These are phyloP conservation scores for Mycena venus DNA, from an alignment of 768 basidiomycete species.

Conservation along the genomic window DNA sequence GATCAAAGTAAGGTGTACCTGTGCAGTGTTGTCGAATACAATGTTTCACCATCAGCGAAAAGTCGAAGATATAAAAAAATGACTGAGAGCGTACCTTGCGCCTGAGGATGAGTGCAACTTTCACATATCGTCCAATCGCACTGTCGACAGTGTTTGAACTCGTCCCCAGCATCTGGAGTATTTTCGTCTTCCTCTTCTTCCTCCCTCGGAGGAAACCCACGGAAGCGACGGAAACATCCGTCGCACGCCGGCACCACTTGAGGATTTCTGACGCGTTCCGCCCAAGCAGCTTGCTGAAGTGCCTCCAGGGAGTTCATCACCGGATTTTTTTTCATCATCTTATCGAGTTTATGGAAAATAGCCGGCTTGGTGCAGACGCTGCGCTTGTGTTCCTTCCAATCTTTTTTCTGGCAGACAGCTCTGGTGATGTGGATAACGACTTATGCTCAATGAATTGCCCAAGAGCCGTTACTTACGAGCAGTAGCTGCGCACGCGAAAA, in stretches of 20 bases:
- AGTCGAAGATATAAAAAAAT: not conserved
- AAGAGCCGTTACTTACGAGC: constrained; percentile 16
- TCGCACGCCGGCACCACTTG: constrained; percentile 21
- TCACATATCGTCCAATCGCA: constrained; percentile 29
- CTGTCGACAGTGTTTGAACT: constrained; percentile 14
- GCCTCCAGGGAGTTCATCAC: not conserved
- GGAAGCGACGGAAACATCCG: constrained; percentile 33
- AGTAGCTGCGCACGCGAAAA: constrained; percentile 6
- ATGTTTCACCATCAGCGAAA: not conserved
- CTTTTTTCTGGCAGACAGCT: constrained; percentile 30
- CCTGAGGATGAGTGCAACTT: constrained; percentile 14
- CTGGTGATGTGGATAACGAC: not conserved
- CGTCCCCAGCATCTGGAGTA: constrained; percentile 22
- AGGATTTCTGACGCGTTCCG: constrained; percentile 24
- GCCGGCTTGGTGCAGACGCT: constrained; percentile 36
- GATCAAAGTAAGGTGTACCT: constrained; percentile 24
- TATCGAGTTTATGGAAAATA: constrained; percentile 29
- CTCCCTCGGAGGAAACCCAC: constrained; percentile 24
- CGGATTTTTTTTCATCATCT: constrained; percentile 26
- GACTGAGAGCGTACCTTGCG: constrained; percentile 9
- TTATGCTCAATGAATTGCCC: not conserved
- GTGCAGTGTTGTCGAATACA: not conserved
- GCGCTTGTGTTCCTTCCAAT: constrained; percentile 39
- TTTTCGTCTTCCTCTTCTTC: constrained; percentile 30
- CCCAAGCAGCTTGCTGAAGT: constrained; percentile 20